Base-by-base conservation (phyloP, 495 filamentous ascomycete genomes). In the Hypoxylon perforatum region DNA sequence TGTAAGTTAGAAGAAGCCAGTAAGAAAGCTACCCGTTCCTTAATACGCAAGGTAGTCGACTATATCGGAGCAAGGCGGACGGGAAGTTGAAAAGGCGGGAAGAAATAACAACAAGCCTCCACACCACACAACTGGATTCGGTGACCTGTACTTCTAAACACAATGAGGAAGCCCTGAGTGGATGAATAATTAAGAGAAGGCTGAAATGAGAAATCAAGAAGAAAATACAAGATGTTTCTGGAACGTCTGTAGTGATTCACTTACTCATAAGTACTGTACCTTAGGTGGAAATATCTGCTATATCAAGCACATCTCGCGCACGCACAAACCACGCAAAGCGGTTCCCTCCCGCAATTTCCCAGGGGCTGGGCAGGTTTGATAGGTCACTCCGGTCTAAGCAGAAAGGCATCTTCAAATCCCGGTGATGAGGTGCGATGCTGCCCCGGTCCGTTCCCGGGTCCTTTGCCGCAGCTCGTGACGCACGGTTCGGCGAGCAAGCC, bases 251-350 rank as follows among this genome's bases (percentile, higher is more conserved):
- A 48, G 3, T 21, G 52, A 44, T 49, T 59, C 41, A 63, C 47
- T 30, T 41, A 35, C 22, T 48, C 12, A 41, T 21, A 53, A 59
- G 49, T 45, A 49, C 15, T 15, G 39, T 17, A 28, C 25, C 25
- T 28, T 28, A 28, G 7, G 25, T 3, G 3, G 23, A 10, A 17
- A 55, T n/a, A 44, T 12, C 42, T 58, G 44, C 42, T 21, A 47
- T 35, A 47, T 46, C 3, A 53, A 25, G 21, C 38, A 10, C 14
- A 55, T 63, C 50, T 33, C 61, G 64, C 45, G 56, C 61, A 69
- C 45, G 56, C 61, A 61, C 66, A 69, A 69, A 69, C 56, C 55
- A 41, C 61, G 57, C 55, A 61, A n/a, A 28, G 50, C 8, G 17
- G 49, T 10, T 5, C n/a, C 39, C 56, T 45, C 51, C 56, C 55